Percentiles rank a stretch among this genome's conserved stretches.
These are phyloP conservation scores for Paratrimastix pyriformis DNA, from an alignment of 78 protist species.

Conservation along the genomic window DNA sequence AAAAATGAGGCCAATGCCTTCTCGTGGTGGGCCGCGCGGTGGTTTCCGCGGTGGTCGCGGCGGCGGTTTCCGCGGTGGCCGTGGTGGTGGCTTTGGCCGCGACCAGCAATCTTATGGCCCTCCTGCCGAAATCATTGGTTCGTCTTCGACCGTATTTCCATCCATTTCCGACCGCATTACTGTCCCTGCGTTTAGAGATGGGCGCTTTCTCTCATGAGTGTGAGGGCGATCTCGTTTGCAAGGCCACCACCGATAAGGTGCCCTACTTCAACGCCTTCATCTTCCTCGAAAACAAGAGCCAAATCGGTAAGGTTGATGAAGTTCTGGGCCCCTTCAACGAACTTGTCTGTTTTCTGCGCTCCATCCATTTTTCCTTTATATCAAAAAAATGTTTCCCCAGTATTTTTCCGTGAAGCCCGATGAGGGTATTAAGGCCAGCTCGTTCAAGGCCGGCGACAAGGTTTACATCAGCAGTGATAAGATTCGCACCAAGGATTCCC, in stretches of 20 bases:
- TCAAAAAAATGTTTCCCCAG: background rate
- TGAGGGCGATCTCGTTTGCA: constrained; percentile 9
- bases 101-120: constrained; percentile 9
- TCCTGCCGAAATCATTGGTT: constrained; percentile 7
- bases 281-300: background rate
- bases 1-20: too few species aligned
- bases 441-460: constrained; percentile 12
- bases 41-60: constrained; percentile 1
- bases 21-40: too few species aligned
- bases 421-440: background rate
- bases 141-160: background rate
- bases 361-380: background rate
- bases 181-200: background rate
- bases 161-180: background rate
- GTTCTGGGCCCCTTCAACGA: background rate
- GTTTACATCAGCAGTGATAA: background rate
- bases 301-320: constrained; percentile 14
- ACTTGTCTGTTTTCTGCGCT: background rate
- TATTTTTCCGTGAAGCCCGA: constrained; percentile 14
- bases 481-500: background rate
- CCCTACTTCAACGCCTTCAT: constrained; percentile 7
- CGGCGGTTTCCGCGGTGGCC: background rate
- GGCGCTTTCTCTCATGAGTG: background rate
- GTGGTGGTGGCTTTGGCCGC: background rate
- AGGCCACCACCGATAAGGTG: background rate